These are phyloP conservation scores for Lathyrus sativus DNA, from an alignment of 306 rosid species.

Conservation along the genomic window DNA sequence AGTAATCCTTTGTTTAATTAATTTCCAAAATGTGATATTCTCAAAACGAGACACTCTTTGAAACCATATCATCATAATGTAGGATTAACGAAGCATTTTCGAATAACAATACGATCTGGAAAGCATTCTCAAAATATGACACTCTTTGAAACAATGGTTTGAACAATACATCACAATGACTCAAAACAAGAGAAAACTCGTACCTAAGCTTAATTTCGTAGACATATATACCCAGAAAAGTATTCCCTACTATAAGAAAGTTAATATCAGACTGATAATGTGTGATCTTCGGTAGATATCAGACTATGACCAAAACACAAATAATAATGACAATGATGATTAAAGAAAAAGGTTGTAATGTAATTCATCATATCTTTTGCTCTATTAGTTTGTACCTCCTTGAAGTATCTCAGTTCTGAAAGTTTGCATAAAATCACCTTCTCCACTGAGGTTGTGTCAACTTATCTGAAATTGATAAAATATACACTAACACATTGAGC, in stretches of 20 bases:
- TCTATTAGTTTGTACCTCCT: slow-evolving; percentile 36
- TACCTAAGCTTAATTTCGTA: slow-evolving; percentile 27
- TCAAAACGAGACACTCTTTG: no score
- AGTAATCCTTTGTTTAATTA: no score
- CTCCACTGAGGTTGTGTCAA: slow-evolving; percentile 60
- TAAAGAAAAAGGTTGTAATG: slow-evolving; percentile 28
- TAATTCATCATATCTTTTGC: slow-evolving; percentile 18
- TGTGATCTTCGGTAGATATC: slow-evolving; percentile 17
- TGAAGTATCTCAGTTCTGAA: slow-evolving; percentile 34
- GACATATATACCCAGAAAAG: slow-evolving; percentile 42
- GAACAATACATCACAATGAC: slow-evolving; percentile 25
- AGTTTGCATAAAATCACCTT: slow-evolving; percentile 47
- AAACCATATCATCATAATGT: no score
- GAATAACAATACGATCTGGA: slow-evolving; percentile 3
- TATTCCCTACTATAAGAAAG: slow-evolving; percentile 23
- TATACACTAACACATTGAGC: slow-evolving; percentile 18
- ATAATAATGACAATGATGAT: slow-evolving; percentile 17
- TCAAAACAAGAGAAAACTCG: neutral
- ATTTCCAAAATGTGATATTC: no score
- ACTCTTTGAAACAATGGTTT: slow-evolving; percentile 16
- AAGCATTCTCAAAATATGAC: slow-evolving; percentile 23
- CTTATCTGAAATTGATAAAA: slow-evolving; percentile 50
- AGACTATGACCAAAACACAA: slow-evolving; percentile 16
- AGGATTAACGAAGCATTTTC: neutral
- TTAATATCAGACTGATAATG: slow-evolving; percentile 20